Conservation (phyloP, 805 yeast genomes). For the Wickerhamomyces bisporus region DNA sequence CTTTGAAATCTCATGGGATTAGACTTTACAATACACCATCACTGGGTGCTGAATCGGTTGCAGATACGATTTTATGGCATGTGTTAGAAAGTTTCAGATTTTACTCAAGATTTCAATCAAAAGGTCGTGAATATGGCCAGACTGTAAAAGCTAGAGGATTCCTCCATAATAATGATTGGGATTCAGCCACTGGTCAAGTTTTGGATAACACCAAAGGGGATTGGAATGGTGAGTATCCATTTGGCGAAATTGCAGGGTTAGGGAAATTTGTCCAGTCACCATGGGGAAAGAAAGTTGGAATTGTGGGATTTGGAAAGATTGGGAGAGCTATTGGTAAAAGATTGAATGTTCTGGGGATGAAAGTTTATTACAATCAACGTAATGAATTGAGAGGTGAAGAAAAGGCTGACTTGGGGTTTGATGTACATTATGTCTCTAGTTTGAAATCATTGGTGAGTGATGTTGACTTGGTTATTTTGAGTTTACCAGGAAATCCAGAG, state of each 20-base stretch:
- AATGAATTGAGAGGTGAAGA: conserved; percentile 29
- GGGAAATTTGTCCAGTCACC: conserved; percentile 28
- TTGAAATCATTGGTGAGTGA: conserved; percentile 30
- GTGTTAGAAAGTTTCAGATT: conserved; percentile 50
- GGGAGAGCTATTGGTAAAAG: conserved; percentile 51
- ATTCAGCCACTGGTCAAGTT: conserved; percentile 3
- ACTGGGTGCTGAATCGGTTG: conserved; percentile 55
- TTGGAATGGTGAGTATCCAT: conserved; percentile 26
- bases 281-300: conserved; percentile 43
- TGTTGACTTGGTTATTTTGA: conserved; percentile 49
- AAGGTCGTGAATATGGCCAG: conserved; percentile 29
- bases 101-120: conserved; percentile 34
- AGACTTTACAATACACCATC: conserved; percentile 42
- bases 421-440: conserved; percentile 31
- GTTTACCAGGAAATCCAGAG: conserved; percentile 51
- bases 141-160: conserved; percentile 37
- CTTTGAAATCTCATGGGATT: conserved; percentile 35
- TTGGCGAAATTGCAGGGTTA: conserved; percentile 38
- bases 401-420: conserved; percentile 27
- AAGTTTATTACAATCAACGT: conserved; percentile 51
- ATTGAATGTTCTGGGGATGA: conserved; percentile 50
- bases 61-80: conserved; percentile 56
- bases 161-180: conserved; percentile 26
- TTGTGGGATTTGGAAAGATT: conserved; percentile 59
- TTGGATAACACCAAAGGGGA: conserved; percentile 1